Conservation (phyloP, 2,329 filamentous ascomycete species). For the Penicillium sp. region DNA sequence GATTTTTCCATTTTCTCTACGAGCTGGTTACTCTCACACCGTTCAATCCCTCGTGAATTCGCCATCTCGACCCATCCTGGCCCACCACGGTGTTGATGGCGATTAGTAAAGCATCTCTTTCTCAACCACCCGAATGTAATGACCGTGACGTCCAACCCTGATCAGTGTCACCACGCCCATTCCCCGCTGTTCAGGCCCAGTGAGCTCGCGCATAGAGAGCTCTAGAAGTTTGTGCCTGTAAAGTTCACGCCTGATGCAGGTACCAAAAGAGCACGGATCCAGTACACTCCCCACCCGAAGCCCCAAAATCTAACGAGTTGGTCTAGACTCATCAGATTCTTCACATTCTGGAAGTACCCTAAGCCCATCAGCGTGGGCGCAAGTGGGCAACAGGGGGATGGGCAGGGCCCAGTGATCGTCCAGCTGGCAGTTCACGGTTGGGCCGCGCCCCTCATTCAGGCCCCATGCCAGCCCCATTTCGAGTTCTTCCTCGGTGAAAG, state of each 20-base stretch:
- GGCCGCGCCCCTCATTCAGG: neutral
- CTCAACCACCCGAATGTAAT: neutral
- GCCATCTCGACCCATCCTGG: conserved; percentile 3
- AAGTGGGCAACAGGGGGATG: neutral
- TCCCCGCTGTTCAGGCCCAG: neutral
- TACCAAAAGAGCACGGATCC: neutral
- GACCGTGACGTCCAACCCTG: neutral
- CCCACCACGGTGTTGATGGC: conserved; percentile 1
- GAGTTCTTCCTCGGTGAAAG: conserved; percentile 10
- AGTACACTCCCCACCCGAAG: neutral
- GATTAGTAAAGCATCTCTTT: neutral
- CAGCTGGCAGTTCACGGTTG: conserved; percentile 1
- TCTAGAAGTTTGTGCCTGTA: neutral
- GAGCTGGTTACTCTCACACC: neutral
- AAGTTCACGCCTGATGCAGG: conserved; percentile 1
- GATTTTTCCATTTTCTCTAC: neutral
- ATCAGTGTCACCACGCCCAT: neutral
- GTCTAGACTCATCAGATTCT: conserved; percentile 17
- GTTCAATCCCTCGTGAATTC: neutral
- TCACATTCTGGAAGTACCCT: conserved; percentile 20
- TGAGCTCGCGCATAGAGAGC: neutral
- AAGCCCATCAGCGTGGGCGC: neutral
- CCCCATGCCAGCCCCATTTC: neutral
- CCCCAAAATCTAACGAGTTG: conserved; percentile 15
- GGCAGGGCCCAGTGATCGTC: neutral